Evolutionary conservation across 805 yeast species (phyloP).

Genomic region (Grigorovia yakushimaensis): DNA sequence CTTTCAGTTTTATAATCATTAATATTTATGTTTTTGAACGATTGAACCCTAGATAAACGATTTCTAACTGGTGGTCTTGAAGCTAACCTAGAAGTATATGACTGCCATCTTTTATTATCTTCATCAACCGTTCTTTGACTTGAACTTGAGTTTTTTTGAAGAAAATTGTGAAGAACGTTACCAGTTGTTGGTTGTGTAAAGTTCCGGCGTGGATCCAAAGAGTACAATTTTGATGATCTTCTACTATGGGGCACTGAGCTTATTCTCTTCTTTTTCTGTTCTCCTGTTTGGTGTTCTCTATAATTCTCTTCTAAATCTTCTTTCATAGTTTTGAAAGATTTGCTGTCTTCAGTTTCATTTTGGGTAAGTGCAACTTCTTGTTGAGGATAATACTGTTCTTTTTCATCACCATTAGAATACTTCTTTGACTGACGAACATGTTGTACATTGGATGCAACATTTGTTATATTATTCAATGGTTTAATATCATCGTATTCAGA

Average conservation of each 20-base stretch:
- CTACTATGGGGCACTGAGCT: neutral
- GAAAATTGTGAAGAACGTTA: constrained; percentile 6
- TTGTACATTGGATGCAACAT: constrained; percentile 1
- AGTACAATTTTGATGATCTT: constrained; percentile 1
- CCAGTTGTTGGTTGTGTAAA: constrained; percentile 20
- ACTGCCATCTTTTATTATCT: constrained; percentile 2
- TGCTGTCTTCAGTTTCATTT: no score
- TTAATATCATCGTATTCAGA: neutral
- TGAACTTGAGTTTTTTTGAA: neutral
- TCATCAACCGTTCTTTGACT: neutral
- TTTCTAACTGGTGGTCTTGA: neutral
- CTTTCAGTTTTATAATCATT: neutral
- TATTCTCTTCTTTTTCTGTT: neutral
- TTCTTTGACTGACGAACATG: neutral
- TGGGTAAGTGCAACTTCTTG: no score
- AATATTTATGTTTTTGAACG: neutral
- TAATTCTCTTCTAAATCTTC: neutral
- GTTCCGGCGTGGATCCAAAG: constrained; percentile 27
- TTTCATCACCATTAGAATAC: neutral
- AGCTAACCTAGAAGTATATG: neutral
- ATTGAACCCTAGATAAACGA: neutral
- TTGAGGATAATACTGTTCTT: neutral
- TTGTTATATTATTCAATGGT: constrained; percentile 7
- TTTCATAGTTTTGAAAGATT: no score
- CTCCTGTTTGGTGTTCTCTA: neutral